Base-by-base conservation (phyloP, 2,329 filamentous ascomycete species). In the Cladophialophora exuberans region DNA sequence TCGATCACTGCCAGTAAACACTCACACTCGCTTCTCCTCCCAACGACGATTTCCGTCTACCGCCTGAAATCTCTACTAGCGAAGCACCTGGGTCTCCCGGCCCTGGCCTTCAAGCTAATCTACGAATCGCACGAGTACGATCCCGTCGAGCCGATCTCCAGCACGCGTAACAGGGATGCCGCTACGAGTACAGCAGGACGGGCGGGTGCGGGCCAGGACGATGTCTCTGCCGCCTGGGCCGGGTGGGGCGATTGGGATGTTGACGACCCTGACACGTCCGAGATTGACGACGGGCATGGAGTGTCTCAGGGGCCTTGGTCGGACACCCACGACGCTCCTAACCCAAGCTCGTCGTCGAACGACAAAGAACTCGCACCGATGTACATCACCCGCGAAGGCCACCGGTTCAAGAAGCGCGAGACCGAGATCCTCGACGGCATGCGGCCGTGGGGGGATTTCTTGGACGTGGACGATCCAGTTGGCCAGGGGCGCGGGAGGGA, bases 111-210 rank as follows among this genome's bases (percentile, higher is more conserved):
- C 57, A 80, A 78, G 35, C 70, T 97, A 44, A 75, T 94, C 0
- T 96, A 90, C 88, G 90, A 96, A 74, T 96, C 91, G 6, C 89
- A 90, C 17, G 92, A 97, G 70, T 90, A 88, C 84, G 90, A 96
- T 70, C 89, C 89, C 0, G 85, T 90, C 0, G 81, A 81, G 31
- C 57, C 43, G 23, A 62, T 56, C 28, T 52, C 54, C 20, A 48
- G 43, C 44, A 49, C 33, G 23, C 51, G 51, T 2, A 47, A 48
- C 23, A 42, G 45, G 10, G 44, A 48, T 15, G 33, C 28, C 10
- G 46, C 52, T 22, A 57, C 22, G 11, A 20, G 10, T n/a, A n/a
- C n/a, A n/a, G n/a, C n/a, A n/a, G n/a, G n/a, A n/a, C n/a, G n/a
- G n/a, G n/a, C n/a, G n/a, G n/a, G n/a, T n/a, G n/a, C n/a, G n/a